phyloP scores from a whole-genome alignment of 108 stramenopile species.

The Nitzschia sp. region DNA sequence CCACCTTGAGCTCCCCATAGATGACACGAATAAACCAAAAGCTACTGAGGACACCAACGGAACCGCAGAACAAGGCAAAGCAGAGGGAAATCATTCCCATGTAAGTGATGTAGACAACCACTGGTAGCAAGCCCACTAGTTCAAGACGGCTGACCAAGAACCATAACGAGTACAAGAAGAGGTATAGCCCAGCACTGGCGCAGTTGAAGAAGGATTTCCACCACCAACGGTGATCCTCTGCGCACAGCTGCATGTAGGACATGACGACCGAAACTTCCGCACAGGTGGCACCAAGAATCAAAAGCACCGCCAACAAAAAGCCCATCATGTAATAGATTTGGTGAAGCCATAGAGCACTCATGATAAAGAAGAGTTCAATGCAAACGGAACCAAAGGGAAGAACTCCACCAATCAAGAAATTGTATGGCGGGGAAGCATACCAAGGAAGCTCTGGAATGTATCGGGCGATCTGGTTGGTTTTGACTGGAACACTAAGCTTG shows the following conservation, averaged over 20 bases:
- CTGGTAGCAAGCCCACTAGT: constrained; percentile 80
- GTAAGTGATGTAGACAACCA: constrained; percentile 94
- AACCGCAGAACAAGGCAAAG: constrained; percentile 89
- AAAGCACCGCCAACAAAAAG: constrained; percentile 90
- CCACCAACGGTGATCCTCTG: constrained; percentile 99
- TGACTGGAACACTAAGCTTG: constrained; percentile 76
- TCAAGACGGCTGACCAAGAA: constrained; percentile 86
- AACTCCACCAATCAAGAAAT: constrained; percentile 70
- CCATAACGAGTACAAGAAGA: constrained; percentile 94
- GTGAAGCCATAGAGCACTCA: constrained; percentile 94
- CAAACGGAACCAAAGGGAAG: constrained; percentile 97
- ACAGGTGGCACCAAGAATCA: constrained; percentile 92
- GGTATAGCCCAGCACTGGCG: constrained; percentile 89
- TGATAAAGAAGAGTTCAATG: constrained; percentile 98
- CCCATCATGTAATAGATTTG: constrained; percentile 99
- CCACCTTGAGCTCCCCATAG: constrained; percentile 57
- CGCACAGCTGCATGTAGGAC: constrained; percentile 96
- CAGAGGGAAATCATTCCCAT: constrained; percentile 92
- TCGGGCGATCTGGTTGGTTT: constrained; percentile 91
- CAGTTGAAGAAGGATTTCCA: constrained; percentile 96
- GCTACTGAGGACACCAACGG: constrained; percentile 82
- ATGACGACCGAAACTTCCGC: constrained; percentile 95
- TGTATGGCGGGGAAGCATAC: constrained; percentile 69
- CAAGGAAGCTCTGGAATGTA: constrained; percentile 90
- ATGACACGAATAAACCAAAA: constrained; percentile 70